phyloP scores from a whole-genome alignment of 2,329 filamentous ascomycete genomes.

The Ceratocystis smalleyi region DNA sequence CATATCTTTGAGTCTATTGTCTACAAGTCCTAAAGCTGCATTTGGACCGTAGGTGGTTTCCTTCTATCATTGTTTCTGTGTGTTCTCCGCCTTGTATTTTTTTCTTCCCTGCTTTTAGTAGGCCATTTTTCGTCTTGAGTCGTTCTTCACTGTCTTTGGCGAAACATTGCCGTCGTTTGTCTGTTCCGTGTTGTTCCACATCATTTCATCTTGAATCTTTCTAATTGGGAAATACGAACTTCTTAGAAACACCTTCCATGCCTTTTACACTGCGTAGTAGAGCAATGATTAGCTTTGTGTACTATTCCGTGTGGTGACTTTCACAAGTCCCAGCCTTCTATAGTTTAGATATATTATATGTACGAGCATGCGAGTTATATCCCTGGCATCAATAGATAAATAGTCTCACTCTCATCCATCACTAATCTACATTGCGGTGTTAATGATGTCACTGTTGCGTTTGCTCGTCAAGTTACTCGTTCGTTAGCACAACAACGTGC shows the following conservation, averaged over 20 bases:
- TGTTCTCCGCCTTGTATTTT: background rate
- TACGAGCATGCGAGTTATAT: too few relatives aligned
- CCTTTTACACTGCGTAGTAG: background rate
- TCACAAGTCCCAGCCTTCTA: too few relatives aligned
- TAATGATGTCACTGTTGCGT: too few relatives aligned
- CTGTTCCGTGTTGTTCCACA: background rate
- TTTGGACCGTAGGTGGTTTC: background rate
- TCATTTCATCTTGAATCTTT: conserved; percentile 4
- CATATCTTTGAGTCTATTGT: background rate
- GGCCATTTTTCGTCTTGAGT: background rate
- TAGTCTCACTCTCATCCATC: too few relatives aligned
- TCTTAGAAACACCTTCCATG: background rate
- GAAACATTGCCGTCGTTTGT: background rate
- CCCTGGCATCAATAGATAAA: too few relatives aligned
- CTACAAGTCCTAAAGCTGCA: background rate
- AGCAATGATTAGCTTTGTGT: background rate
- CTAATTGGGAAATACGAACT: conserved; percentile 1
- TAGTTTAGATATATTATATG: too few relatives aligned
- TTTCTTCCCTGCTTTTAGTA: background rate
- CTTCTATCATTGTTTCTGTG: too few relatives aligned
- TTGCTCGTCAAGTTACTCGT: too few relatives aligned
- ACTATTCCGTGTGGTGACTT: too few relatives aligned
- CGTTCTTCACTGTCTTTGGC: background rate
- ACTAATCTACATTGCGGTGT: too few relatives aligned
- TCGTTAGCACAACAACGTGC: background rate